phyloP scores from a whole-genome alignment of 2,329 filamentous ascomycete genomes.

The Pseudogymnoascus sp. region DNA sequence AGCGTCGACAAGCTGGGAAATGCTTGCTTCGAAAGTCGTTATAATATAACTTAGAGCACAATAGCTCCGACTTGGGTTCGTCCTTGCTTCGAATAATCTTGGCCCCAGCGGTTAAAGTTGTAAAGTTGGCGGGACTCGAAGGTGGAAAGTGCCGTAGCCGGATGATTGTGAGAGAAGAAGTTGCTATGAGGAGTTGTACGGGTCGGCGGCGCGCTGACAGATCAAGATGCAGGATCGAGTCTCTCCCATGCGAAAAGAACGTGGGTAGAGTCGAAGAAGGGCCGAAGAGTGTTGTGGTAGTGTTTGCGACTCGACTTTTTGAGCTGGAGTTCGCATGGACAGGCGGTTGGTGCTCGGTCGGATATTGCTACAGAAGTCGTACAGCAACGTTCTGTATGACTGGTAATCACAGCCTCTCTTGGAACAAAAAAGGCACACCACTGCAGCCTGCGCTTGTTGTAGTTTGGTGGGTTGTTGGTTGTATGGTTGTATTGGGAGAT shows the following conservation, averaged over 20 bases:
- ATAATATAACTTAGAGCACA: neutral
- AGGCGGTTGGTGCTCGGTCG: neutral
- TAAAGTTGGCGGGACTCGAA: neutral
- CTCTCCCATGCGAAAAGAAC: neutral
- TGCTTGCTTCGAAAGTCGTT: neutral
- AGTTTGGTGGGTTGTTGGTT: neutral
- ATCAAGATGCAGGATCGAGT: neutral
- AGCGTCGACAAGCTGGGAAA: neutral
- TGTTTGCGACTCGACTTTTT: neutral
- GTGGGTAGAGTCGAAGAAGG: neutral
- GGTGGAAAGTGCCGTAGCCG: neutral
- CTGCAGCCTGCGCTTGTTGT: neutral
- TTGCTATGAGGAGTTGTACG: neutral
- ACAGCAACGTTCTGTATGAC: neutral
- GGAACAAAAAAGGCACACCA: neutral
- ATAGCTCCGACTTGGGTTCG: neutral
- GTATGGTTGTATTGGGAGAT: neutral
- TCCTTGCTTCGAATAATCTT: neutral
- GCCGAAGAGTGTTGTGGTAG: neutral
- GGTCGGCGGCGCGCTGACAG: neutral
- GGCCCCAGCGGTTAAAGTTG: neutral
- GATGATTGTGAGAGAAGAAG: neutral
- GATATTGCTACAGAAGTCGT: neutral
- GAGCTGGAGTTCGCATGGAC: neutral
- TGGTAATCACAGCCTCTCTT: neutral